Evolutionary conservation across 106 monocot genomes (phyloP).

Genomic region (Phalaenopsis aphrodite): DNA sequence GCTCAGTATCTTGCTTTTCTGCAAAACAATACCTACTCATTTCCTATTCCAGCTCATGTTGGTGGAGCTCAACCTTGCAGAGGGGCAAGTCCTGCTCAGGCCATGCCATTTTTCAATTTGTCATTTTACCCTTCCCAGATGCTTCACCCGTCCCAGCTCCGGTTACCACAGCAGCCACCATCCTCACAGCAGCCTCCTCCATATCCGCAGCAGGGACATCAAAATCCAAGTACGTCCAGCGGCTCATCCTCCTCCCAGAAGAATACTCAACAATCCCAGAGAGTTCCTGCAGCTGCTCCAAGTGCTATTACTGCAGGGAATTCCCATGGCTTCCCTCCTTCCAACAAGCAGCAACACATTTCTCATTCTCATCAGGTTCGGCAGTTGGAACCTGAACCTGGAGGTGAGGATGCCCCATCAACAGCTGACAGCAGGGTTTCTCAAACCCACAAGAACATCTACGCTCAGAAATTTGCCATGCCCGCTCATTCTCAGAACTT

Average conservation of each 20-base stretch:
- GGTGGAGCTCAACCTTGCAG: slow-evolving; percentile 47
- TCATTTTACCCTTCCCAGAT: slow-evolving; percentile 77
- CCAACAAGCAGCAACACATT: slow-evolving; percentile 30
- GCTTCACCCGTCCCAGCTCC: slow-evolving; percentile 62
- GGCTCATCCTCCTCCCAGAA: slow-evolving; percentile 72
- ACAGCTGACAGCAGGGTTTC: slow-evolving; percentile 28
- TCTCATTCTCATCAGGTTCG: slow-evolving; percentile 21
- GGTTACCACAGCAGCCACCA: slow-evolving; percentile 23
- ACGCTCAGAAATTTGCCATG: slow-evolving; percentile 41
- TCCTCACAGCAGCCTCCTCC: slow-evolving; percentile 11
- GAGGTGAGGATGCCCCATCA: slow-evolving; percentile 31
- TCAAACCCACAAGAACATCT: slow-evolving; percentile 47
- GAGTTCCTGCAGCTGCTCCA: slow-evolving; percentile 2
- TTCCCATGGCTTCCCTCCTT: slow-evolving; percentile 17
- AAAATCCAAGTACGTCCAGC: slow-evolving; percentile 51
- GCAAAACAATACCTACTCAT: slow-evolving; percentile 78
- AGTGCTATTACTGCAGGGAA: slow-evolving; percentile 9
- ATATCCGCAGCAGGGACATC: slow-evolving; percentile 29
- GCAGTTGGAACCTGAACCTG: slow-evolving; percentile 29
- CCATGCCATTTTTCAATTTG: slow-evolving; percentile 73
- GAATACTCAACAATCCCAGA: slow-evolving; percentile 34
- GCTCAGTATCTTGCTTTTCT: slow-evolving; percentile 75
- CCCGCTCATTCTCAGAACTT: slow-evolving; percentile 61
- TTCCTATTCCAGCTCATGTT: slow-evolving; percentile 59
- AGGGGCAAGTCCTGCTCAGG: slow-evolving; percentile 33